Evolutionary conservation across 768 basidiomycete species (phyloP), one percentile per base, ranked within the genome.

Genomic region (Gelatoporia subvermispora): DNA sequence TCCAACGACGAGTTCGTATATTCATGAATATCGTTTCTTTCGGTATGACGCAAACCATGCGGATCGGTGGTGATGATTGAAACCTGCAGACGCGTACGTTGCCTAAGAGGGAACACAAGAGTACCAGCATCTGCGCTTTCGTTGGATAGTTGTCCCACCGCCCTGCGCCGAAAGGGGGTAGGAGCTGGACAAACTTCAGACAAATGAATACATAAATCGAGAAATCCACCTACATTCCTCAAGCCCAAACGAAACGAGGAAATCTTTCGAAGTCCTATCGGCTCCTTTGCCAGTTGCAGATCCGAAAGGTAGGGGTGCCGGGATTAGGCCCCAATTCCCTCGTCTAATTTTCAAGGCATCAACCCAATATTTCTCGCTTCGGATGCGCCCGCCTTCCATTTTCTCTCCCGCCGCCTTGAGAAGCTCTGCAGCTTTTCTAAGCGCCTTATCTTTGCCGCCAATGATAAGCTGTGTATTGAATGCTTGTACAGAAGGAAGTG

Each of bases 211-310:
- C 1, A 41, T 3, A 36, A 48, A 17, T 50, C 18, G 4, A 52
- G 41, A 23, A 42, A n/a, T 20, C 3, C 13, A 74, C 85, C 25
- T 48, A 92, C 90, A 86, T 69, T 88, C 84, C 67, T 90, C 88
- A 10, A 93, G 66, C 11, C 88, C 88, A 57, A 82, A 91, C 3
- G 86, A 82, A 47, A 93, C 73, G 40, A 88, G 65, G 58, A 92
- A 89, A 57, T 93, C 90, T 55, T 83, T 89, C 0, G 85, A 79
- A 3, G 88, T 85, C 66, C 79, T 83, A 59, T 91, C 89, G 8
- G 84, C 79, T 22, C 86, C 85, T 65, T 88, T 88, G 13, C 85
- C 88, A 0, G 73, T 81, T 0, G 81, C 70, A 21, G 84, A 76
- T 35, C 87, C 88, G 35, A 70, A 68, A 13, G 86, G 88, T 35